phyloP scores from a whole-genome alignment of 495 filamentous ascomycete genomes.

The Xylaria grammica region DNA sequence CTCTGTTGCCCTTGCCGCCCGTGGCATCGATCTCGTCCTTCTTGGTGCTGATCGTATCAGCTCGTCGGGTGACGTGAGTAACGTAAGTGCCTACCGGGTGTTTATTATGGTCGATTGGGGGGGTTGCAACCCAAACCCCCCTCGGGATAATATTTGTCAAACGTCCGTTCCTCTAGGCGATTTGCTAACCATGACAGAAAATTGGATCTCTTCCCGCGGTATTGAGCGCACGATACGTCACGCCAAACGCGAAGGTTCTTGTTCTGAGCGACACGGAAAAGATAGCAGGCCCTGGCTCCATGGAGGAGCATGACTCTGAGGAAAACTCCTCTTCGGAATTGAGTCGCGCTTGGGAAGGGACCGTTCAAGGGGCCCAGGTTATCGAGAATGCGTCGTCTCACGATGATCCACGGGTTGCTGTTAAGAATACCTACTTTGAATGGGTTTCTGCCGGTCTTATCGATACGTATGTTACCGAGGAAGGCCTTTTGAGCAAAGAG shows the following conservation, averaged over 20 bases:
- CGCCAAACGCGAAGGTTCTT: slow-evolving; percentile 50
- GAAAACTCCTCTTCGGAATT: slow-evolving; percentile 58
- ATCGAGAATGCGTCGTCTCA: slow-evolving; percentile 18
- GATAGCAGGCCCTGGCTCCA: slow-evolving; percentile 51
- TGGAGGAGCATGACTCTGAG: slow-evolving; percentile 45
- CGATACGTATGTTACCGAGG: slow-evolving; percentile 63
- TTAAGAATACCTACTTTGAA: slow-evolving; percentile 70
- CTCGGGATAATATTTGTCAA: background rate
- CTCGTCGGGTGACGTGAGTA: slow-evolving; percentile 60
- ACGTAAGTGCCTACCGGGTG: slow-evolving; percentile 38
- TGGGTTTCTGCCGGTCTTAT: slow-evolving; percentile 62
- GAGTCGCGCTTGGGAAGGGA: slow-evolving; percentile 48
- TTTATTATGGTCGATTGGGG: background rate
- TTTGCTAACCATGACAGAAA: slow-evolving; percentile 46
- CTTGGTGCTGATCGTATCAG: slow-evolving; percentile 69
- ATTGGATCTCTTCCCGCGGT: slow-evolving; percentile 64
- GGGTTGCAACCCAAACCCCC: background rate
- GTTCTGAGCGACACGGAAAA: slow-evolving; percentile 66
- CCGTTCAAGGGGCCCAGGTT: slow-evolving; percentile 27
- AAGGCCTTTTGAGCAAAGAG: slow-evolving; percentile 41
- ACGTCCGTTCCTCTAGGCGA: background rate
- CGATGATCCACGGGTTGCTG: slow-evolving; percentile 21
- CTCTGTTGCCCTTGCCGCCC: slow-evolving; percentile 57
- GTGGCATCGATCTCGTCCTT: slow-evolving; percentile 56
- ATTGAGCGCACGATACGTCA: slow-evolving; percentile 53